Evolutionary conservation across 2,329 filamentous ascomycete species (phyloP), one percentile per base, ranked within the genome.

Genomic region (Arthrobotrys sphaeroides): DNA sequence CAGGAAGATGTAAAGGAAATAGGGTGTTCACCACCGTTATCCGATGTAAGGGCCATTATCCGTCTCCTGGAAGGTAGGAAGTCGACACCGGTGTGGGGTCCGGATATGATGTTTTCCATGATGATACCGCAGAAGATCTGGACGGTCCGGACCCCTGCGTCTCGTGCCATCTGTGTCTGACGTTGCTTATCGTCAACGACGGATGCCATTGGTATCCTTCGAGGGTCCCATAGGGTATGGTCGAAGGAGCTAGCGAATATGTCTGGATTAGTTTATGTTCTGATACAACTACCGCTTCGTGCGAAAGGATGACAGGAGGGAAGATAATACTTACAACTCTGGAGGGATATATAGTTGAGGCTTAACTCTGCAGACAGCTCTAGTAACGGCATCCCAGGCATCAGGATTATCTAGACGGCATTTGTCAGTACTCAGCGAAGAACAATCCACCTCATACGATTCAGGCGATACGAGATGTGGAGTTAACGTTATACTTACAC

Each of bases 51-150:
- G 5, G 64, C 64, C 7, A 45, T 31, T 16, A 75, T 47, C 10
- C 72, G 55, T 24, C 72, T 38, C 22, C 64, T 64, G 31, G 57
- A 51, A 26, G 67, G 53, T n/a, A 38, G 51, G 43, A 75, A 75
- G 22, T 75, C 72, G 33, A 75, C 51, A 13, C 72, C 72, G 2
- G 72, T 69, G 28, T 47, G 57, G n/a, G 64, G 64, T 31, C 59
- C 72, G 5, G 72, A 64, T 43, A 68, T 61, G 36, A 75, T 68
- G 33, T 69, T 69, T 28, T 75, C 72, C 72, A 75, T 75, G 10
- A 75, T 75, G 38, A 75, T 69, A 3, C 72, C 72, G 31, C 72
- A 75, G 40, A 75, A 75, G 16, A 75, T 62, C 20, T 75, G 72
- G 16, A 75, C 65, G 6, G 72, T 75, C 9, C 64, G 57, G 31